phyloP scores from a whole-genome alignment of 2,329 filamentous ascomycete species.

The Colletotrichum musicola region DNA sequence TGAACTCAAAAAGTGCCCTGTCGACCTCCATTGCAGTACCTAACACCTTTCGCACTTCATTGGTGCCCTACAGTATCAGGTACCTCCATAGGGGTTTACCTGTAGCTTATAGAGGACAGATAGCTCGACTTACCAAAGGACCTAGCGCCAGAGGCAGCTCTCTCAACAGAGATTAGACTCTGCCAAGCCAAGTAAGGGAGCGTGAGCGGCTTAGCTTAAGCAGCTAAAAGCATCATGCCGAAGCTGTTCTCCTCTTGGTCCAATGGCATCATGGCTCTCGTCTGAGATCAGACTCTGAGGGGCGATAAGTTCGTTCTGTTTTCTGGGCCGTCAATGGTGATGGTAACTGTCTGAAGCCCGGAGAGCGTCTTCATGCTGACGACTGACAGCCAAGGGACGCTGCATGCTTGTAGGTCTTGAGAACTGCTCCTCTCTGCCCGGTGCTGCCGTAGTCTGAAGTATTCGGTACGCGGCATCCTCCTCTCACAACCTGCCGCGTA shows the following conservation, averaged over 20 bases:
- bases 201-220: not conserved
- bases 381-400: not conserved
- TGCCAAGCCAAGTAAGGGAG: slow-evolving; percentile 14
- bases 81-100: not conserved
- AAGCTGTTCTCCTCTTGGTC: not conserved
- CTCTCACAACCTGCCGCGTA: slow-evolving; percentile 31
- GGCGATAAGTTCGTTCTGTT: not conserved
- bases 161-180: slow-evolving; percentile 10
- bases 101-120: not conserved
- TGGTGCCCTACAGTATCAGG: not conserved
- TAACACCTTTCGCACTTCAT: too few relatives aligned
- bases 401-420: not conserved
- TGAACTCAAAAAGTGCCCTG: slow-evolving; percentile 26
- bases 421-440: not conserved
- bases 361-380: not conserved
- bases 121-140: not conserved
- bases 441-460: not conserved
- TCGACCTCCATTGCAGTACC: too few relatives aligned
- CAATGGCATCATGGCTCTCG: not conserved
- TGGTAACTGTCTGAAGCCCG: not conserved
- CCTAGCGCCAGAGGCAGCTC: too few relatives aligned
- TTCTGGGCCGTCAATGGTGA: not conserved
- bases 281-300: not conserved
- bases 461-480: slow-evolving; percentile 3
- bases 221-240: not conserved